A percentile compares a stretch with the other conserved stretches of the same genome.
Conservation (phyloP, 2,329 filamentous ascomycete species). For the Xylaria sp. region DNA sequence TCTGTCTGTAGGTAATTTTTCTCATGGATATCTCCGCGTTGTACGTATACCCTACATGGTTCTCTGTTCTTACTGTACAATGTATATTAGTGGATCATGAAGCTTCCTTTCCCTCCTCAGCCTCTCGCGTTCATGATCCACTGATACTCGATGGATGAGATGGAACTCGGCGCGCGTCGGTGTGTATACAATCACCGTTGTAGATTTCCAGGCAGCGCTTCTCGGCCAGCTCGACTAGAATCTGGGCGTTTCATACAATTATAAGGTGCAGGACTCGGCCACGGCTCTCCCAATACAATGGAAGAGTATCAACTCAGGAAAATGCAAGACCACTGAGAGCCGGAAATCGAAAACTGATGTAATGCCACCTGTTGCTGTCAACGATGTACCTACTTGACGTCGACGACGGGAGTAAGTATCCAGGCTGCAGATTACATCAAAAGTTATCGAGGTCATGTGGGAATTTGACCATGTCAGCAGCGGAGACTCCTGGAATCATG, state of each 20-base stretch:
- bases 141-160: neutral
- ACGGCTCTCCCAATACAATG: too few species aligned
- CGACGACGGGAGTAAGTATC: too few species aligned
- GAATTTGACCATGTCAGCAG: constrained; percentile 11
- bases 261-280: too few species aligned
- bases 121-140: constrained; percentile 1
- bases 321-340: neutral
- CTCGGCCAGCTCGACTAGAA: too few species aligned
- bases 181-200: too few species aligned
- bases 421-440: neutral
- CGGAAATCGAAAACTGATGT: neutral
- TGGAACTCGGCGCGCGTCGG: neutral
- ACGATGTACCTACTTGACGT: too few species aligned
- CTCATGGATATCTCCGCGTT: constrained; percentile 11
- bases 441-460: constrained; percentile 11
- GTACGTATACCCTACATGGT: neutral
- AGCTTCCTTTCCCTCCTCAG: neutral
- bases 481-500: constrained; percentile 10
- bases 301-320: too few species aligned
- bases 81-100: constrained; percentile 12
- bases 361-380: too few species aligned
- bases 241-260: too few species aligned
- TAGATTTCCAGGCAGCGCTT: too few species aligned
- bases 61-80: constrained; percentile 24
- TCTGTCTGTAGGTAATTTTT: constrained; percentile 2